Base-by-base conservation (phyloP, 164 flowering plant genomes). In the Vitis cinerea region DNA sequence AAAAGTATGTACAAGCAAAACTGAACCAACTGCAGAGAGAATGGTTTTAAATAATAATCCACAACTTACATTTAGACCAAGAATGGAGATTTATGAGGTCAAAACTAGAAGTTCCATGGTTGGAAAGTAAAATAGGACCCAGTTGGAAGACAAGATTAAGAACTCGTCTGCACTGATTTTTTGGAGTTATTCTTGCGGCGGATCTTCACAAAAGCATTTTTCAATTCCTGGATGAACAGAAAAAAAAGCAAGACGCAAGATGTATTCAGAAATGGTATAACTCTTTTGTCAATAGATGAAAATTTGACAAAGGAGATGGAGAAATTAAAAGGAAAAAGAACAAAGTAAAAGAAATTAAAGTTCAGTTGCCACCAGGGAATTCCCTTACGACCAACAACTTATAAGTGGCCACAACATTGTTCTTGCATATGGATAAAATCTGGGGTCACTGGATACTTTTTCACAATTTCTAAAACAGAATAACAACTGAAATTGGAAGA, bases 101-200 rank as follows among this genome's bases (percentile, higher is more conserved):
- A 31, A 23, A 61, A 31, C 48, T 31, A 31, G 2, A 61, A 3
- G 15, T 30, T n/a, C 8, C 13, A 30, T 3, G 47, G 9, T 4
- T 44, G 49, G 8, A 61, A 31, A 14, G 49, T 12, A 23, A 61
- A 61, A 30, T 10, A 6, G 7, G n/a, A 10, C 56, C 37, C 3
- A 1, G 23, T 12, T 62, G 27, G n/a, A 62, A n/a, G 52, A 44
- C n/a, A 37, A 6, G 16, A 17, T 17, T 50, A 73, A 17, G 58
- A 62, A 68, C 65, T 74, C 49, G 10, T 62, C 31, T 69, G 79
- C 29, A 65, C 70, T 59, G 70, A 79, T 71, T 81, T 87, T 79
- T 90, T 92, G 52, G 93, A 90, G 76, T 93, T 93, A 70, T 93
- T 88, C 73, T 73, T 87, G 52, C 69, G 88, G 8, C 97, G 88